phyloP scores from a whole-genome alignment of 2,329 filamentous ascomycete genomes.

The Akanthomyces lecanii region DNA sequence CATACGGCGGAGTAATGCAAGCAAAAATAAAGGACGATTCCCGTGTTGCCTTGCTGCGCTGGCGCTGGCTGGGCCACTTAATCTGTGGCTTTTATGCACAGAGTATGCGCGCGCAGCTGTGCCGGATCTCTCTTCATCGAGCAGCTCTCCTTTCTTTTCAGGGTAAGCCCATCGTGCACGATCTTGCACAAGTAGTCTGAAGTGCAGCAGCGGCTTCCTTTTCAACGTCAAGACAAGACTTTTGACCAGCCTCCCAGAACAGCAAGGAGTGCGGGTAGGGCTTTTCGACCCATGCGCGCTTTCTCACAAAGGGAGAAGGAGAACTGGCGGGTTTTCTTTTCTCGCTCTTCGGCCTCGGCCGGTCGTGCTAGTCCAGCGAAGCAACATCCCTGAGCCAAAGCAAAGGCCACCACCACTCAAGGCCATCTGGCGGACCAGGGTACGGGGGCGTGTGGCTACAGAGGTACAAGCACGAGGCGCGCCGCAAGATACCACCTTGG shows the following conservation, averaged over 20 bases:
- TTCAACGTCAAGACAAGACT: not conserved
- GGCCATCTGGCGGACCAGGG: not conserved
- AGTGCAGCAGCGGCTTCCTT: not conserved
- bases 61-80: slow-evolving; percentile 6
- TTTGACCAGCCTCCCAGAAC: not conserved
- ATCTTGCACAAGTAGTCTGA: slow-evolving; percentile 2
- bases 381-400: not conserved
- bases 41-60: slow-evolving; percentile 6
- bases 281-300: not conserved
- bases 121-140: slow-evolving; percentile 14
- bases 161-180: slow-evolving; percentile 8
- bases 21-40: slow-evolving; percentile 5
- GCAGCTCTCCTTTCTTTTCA: slow-evolving; percentile 8
- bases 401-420: not conserved
- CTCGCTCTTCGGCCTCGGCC: slow-evolving; percentile 7
- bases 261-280: not conserved
- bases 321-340: not conserved
- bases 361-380: not conserved
- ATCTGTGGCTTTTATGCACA: slow-evolving; percentile 14
- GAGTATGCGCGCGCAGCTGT: slow-evolving; percentile 7
- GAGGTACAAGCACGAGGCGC: not conserved
- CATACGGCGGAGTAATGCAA: slow-evolving; percentile 15
- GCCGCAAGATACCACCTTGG: slow-evolving; percentile 4
- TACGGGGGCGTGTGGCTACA: not conserved
- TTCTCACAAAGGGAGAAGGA: not conserved